Conservation (phyloP, 306 rosid genomes). For the Prunus davidiana region DNA sequence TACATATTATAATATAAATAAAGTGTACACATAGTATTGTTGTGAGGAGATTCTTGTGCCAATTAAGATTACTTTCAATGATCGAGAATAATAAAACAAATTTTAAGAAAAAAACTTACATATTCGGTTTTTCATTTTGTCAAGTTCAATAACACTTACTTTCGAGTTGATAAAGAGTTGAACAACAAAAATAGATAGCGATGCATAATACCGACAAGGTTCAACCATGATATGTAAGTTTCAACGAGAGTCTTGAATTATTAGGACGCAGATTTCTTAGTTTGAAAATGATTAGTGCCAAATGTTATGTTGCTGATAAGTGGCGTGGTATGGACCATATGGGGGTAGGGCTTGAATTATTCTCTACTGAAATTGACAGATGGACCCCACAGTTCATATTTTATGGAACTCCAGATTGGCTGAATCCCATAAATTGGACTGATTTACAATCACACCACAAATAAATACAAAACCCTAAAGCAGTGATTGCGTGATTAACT, state of each 20-base stretch:
- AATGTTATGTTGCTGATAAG: not conserved
- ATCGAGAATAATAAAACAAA: too few species aligned
- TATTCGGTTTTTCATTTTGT: too few species aligned
- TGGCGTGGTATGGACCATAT: not conserved
- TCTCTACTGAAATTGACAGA: constrained; percentile 9
- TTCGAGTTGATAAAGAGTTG: too few species aligned
- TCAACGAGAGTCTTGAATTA: too few species aligned
- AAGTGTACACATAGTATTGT: too few species aligned
- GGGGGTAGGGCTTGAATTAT: not conserved
- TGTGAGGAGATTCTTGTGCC: too few species aligned
- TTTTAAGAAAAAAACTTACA: too few species aligned
- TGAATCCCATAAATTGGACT: not conserved
- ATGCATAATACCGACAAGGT: not conserved
- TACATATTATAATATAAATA: too few species aligned
- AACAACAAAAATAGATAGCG: too few species aligned
- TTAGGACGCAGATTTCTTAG: not conserved
- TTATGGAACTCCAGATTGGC: not conserved
- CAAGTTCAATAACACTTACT: too few species aligned
- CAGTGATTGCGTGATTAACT: not conserved
- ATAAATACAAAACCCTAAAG: not conserved
- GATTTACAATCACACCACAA: not conserved
- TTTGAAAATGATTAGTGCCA: not conserved
- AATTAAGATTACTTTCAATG: too few species aligned
- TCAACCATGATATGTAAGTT: not conserved
- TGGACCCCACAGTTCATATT: not conserved